phyloP scores from a whole-genome alignment of 2,329 filamentous ascomycete genomes.

The Trichoderma citrinoviride region DNA sequence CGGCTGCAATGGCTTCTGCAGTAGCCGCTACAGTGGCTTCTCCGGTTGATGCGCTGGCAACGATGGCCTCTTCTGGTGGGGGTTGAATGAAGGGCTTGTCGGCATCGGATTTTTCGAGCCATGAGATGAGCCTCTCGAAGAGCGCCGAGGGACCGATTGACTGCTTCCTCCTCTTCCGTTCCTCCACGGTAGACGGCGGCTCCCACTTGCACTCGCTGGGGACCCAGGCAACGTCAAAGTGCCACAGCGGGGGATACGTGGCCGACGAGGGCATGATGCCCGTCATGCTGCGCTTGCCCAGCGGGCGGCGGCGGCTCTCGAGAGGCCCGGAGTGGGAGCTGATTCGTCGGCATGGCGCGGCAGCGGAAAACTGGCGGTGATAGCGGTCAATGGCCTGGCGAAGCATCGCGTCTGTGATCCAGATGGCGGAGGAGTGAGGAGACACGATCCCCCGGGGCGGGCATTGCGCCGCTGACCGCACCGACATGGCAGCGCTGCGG shows the following conservation, averaged over 20 bases:
- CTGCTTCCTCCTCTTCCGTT: constrained; percentile 28
- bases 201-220: constrained; percentile 53
- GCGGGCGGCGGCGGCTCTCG: constrained; percentile 52
- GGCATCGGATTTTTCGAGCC: constrained; percentile 30
- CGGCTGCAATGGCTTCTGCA: not conserved
- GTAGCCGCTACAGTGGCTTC: not conserved
- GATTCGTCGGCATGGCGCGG: constrained; percentile 30
- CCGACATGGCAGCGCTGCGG: constrained; percentile 31
- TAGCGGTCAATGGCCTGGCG: constrained; percentile 35
- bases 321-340: constrained; percentile 52
- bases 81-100: constrained; percentile 26
- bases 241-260: constrained; percentile 45
- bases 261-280: constrained; percentile 44
- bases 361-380: constrained; percentile 29
- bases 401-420: constrained; percentile 37
- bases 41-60: not conserved
- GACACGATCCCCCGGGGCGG: constrained; percentile 26
- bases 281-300: constrained; percentile 54
- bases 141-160: constrained; percentile 25
- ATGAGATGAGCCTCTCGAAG: constrained; percentile 32
- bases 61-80: constrained; percentile 6
- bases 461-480: constrained; percentile 31
- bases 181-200: constrained; percentile 41
- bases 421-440: constrained; percentile 29
- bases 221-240: constrained; percentile 44